Base-by-base conservation (phyloP, 2,329 filamentous ascomycete species). In the Drechslerella dactyloides region DNA sequence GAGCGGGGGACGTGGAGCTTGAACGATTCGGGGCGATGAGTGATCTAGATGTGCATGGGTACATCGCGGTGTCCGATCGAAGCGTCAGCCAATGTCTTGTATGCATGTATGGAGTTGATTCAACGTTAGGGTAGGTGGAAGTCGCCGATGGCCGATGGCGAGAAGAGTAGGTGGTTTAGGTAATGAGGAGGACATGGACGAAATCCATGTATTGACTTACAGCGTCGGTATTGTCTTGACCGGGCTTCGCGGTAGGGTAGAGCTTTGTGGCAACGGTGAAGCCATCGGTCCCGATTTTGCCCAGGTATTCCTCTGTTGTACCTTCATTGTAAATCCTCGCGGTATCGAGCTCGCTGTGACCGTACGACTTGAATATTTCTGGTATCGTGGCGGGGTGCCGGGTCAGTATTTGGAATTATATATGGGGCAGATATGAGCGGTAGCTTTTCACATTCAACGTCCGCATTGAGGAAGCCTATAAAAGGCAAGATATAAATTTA, bases 341-440 rank as follows among this genome's bases (percentile, higher is more conserved):
- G 15, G 69, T 73, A 46, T 73, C 69, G n/a, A 73, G 59, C 24
- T 72, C 68, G 13, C 50, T 65, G 51, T 72, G 68, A 4, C 60
- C 60, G 42, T 72, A 72, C 7, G 68, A 72, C 57, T 65, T 65
- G 55, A 72, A 72, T 48, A 65, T 72, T 46, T 72, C 68, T 72
- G 33, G 2, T n/a, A n/a, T n/a, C n/a, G n/a, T 33, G 33, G 10
- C 19, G 17, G 8, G 11, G 19, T 53, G 3, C 2, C 6, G 13
- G 5, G 50, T n/a, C 24, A 15, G 11, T n/a, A 30, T 30, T 35
- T 15, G 11, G 11, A 23, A n/a, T 53, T 24, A n/a, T 33, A n/a
- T 33, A 15, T 19, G 2, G n/a, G 15, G 15, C 15, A 53, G 11
- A 30, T 15, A 35, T 21, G 17, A 19, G n/a, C 17, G n/a, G 8